These are phyloP conservation scores for Nicotiana otophora DNA, from an alignment of 257 asterid species.

Conservation along the genomic window DNA sequence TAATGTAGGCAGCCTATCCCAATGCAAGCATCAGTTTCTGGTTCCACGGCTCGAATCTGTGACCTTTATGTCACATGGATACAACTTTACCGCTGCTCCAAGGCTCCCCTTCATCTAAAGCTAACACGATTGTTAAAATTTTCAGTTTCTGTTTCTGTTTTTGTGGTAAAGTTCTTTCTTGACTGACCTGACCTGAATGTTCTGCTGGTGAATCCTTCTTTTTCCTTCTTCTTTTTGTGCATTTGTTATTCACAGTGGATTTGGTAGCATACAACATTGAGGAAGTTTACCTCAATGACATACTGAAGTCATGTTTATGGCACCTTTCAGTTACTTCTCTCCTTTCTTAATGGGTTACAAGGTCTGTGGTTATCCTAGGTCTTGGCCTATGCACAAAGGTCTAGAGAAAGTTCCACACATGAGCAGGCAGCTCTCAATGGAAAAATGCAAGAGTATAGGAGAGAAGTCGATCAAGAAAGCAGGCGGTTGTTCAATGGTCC, in stretches of 20 bases:
- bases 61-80: too few species aligned
- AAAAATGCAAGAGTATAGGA: conserved; percentile 67
- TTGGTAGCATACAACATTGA: not conserved
- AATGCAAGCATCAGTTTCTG: too few species aligned
- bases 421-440: conserved; percentile 71
- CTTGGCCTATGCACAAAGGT: conserved; percentile 63
- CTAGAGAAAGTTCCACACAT: conserved; percentile 57
- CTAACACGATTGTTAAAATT: not conserved
- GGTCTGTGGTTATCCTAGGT: conserved; percentile 38
- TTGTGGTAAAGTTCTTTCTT: not conserved
- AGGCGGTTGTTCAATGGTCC: conserved; percentile 34
- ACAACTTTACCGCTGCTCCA: too few species aligned
- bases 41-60: too few species aligned
- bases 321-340: not conserved
- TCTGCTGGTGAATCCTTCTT: not conserved
- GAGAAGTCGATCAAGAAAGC: conserved; percentile 59
- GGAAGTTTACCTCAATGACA: not conserved
- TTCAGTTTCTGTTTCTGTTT: not conserved
- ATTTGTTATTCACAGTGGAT: not conserved
- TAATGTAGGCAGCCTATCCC: too few species aligned
- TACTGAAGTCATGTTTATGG: not conserved
- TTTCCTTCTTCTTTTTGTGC: not conserved
- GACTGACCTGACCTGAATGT: not conserved
- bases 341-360: not conserved
- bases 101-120: too few species aligned